Percentiles rank a stretch among this genome's conserved stretches.
Evolutionary conservation across 2,329 filamentous ascomycete genomes (phyloP).

Genomic region (Paracamarosporium sp.): DNA sequence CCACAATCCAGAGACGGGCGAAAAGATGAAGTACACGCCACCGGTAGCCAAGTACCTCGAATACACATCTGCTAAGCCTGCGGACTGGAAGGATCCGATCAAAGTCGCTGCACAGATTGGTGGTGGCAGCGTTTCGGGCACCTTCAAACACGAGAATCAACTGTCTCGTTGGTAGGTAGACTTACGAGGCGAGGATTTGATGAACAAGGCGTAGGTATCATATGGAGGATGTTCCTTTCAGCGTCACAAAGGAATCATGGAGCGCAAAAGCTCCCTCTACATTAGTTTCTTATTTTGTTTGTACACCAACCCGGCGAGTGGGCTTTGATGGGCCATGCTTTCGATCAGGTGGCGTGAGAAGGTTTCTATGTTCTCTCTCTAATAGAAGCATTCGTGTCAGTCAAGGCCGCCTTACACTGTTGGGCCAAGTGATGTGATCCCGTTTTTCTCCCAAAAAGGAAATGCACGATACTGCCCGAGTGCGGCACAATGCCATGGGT

Average conservation of each 20-base stretch:
- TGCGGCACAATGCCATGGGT: neutral
- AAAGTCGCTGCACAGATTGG: constrained; percentile 20
- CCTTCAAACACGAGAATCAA: constrained; percentile 7
- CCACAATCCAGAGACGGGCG: constrained; percentile 25
- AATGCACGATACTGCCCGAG: constrained; percentile 5
- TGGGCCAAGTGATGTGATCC: neutral
- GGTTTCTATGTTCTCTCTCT: neutral
- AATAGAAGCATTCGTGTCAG: neutral
- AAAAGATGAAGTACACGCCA: constrained; percentile 32
- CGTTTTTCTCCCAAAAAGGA: neutral
- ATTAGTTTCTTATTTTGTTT: neutral
- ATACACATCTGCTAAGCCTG: constrained; percentile 38
- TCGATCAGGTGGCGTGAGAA: neutral
- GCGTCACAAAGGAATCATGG: neutral
- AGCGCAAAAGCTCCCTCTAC: neutral
- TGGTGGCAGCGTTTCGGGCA: constrained; percentile 6
- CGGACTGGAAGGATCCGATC: constrained; percentile 37
- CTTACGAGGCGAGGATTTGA: neutral
- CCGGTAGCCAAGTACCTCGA: constrained; percentile 36
- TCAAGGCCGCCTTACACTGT: neutral
- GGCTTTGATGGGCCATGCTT: neutral
- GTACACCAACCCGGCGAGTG: neutral
- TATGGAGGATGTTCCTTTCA: neutral
- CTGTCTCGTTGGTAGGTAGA: constrained; percentile 14
- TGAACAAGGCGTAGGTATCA: neutral